These are phyloP conservation scores for Neofusicoccum kwambonambiense DNA, from an alignment of 2,329 filamentous ascomycete genomes.

Conservation along the genomic window DNA sequence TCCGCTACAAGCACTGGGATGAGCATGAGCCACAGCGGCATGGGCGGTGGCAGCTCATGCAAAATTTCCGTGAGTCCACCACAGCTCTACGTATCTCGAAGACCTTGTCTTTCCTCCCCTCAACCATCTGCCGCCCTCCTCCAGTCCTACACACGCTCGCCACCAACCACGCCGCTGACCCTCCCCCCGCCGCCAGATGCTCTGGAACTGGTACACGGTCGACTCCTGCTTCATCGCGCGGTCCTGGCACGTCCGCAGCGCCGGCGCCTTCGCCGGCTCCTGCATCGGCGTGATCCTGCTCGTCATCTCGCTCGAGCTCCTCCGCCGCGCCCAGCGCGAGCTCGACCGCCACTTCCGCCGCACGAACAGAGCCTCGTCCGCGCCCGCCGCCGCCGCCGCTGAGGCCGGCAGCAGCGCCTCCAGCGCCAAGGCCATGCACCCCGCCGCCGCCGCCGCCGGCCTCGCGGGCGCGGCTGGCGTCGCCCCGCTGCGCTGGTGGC, in stretches of 20 bases:
- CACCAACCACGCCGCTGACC: background rate
- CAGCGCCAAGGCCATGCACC: background rate
- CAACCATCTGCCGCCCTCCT: background rate
- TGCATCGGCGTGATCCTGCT: constrained; percentile 78
- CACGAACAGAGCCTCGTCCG: background rate
- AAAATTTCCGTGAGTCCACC: constrained; percentile 37
- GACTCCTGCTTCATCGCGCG: constrained; percentile 69
- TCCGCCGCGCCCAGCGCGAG: constrained; percentile 69
- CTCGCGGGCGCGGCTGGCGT: constrained; percentile 54
- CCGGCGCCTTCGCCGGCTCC: constrained; percentile 72
- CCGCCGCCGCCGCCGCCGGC: background rate
- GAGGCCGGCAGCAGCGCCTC: background rate
- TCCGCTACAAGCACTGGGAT: background rate
- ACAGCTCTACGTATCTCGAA: no score
- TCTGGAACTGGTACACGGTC: constrained; percentile 76
- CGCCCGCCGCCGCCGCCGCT: background rate
- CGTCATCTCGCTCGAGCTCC: constrained; percentile 67
- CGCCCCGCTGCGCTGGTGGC: constrained; percentile 40
- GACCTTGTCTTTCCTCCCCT: background rate
- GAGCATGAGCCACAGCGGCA: constrained; percentile 5
- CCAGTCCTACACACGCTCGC: no score
- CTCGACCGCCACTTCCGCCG: constrained; percentile 67
- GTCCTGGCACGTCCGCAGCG: constrained; percentile 69
- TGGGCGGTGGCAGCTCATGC: constrained; percentile 29
- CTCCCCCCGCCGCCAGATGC: constrained; percentile 57